Evolutionary conservation across 495 filamentous ascomycete genomes (phyloP), one percentile per base, ranked within the genome.

Genomic region (Neurospora sp.): DNA sequence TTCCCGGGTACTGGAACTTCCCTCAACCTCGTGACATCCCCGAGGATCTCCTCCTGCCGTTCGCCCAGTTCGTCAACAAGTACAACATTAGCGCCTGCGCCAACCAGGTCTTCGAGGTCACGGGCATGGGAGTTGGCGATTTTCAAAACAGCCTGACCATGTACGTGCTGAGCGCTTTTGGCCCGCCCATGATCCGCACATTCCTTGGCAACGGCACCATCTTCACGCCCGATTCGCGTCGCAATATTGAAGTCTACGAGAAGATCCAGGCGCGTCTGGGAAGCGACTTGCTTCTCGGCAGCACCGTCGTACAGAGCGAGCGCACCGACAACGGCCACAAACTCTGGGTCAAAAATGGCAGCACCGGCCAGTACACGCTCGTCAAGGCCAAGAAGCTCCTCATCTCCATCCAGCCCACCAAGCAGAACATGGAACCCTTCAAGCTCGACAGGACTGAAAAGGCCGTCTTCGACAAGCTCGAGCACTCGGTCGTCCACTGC

Each of bases 1-100:
- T 80, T 3, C 82, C 83, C 0, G 80, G 81, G 16, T 84, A 82
- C 73, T 80, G 75, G 76, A 80, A 85, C 70, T 84, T 83, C 71
- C 82, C 83, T 4, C 74, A 77, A 3, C 73, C 76, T 18, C 70
- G 71, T 72, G 27, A 77, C n/a, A 78, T 87, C 47, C 86, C 85
- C 14, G 80, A 75, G 4, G 85, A 86, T 38, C 78, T 87, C 18
- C 81, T 87, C 14, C 76, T 85, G 20, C 81, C 83, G 2, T 87
- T 83, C 71, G 78, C 78, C 12, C 74, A 87, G 27, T 86, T 87
- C 71, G 75, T 84, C 27, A 79, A 72, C 39, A 86, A 85, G 75
- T 79, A 79, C 27, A 27, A 27, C 27, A 27, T 79, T 27, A 35
- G 71, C 35, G 76, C 71, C 35, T 72, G 72, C 47, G 76, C 75